Evolutionary conservation across 2,329 filamentous ascomycete genomes (phyloP), one percentile per base, ranked within the genome.

Genomic region (Phoma sp.): DNA sequence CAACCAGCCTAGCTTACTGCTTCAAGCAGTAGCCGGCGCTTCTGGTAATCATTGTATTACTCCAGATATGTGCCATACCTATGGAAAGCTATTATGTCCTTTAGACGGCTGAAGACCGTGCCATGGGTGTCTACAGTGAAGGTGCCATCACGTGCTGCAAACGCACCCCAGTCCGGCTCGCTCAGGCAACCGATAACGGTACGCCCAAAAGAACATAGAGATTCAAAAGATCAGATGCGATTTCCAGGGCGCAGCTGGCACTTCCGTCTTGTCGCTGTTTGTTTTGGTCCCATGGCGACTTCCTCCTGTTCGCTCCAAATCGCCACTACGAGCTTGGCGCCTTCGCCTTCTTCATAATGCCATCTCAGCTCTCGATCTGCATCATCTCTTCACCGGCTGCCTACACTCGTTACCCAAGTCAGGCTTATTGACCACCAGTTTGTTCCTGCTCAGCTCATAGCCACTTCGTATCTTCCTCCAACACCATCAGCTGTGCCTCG

Each of bases 381-480:
- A 52, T 57, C 50, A 50, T 45, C 39, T 55, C 51, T 41, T 33
- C 60, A 57, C 56, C 58, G 45, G 58, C 57, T 55, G 56, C 55
- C 60, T 67, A 70, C 67, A 60, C 60, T 70, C 67, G 53, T 61
- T 69, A 57, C 52, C 39, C 53, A 47, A 39, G 58, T 43, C 40
- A 45, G 27, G 54, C 56, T 58, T 58, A 57, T 47, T 43, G 38
- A 55, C 47, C 33, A 56, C 30, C 51, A 57, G 58, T 61, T 58
- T 14, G 39, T 61, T 64, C 60, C 60, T 58, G 45, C 40, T 52
- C 58, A 45, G 46, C 51, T 47, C 49, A 38, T 29, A 36, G 45
- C 56, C 68, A 60, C 65, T 67, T 60, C 45, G 61, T 47, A 55
- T 49, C 40, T 46, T 59, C 52, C 54, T 46, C 33, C 49, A 58